Evolutionary conservation across 306 rosid species (phyloP).

Genomic region (Begonia masoniana): DNA sequence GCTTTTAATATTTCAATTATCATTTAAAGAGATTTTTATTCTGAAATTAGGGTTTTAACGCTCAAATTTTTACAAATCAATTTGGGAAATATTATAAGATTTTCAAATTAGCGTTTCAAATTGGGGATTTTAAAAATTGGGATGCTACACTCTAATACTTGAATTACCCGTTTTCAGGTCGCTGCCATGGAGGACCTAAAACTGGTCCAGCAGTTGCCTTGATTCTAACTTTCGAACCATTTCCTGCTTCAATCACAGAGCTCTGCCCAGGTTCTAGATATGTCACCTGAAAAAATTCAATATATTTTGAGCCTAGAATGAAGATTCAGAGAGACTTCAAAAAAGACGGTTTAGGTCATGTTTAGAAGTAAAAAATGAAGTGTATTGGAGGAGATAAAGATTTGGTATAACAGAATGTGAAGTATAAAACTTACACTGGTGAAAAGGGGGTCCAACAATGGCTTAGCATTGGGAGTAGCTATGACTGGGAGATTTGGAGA

Average conservation of each 20-base stretch:
- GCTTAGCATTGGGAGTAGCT: constrained; percentile 75
- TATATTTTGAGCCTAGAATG: neutral
- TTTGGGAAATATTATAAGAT: no score
- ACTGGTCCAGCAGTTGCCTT: constrained; percentile 88
- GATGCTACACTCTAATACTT: no score
- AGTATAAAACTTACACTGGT: constrained; percentile 31
- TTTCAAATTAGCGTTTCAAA: no score
- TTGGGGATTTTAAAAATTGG: no score
- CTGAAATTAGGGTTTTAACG: no score
- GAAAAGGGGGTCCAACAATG: constrained; percentile 73
- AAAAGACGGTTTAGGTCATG: neutral
- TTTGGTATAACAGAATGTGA: neutral
- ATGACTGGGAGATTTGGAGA: constrained; percentile 50
- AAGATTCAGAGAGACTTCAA: neutral
- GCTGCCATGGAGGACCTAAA: constrained; percentile 98
- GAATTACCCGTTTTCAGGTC: constrained; percentile 83
- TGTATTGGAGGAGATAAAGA: neutral
- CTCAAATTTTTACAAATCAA: no score
- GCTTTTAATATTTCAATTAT: no score
- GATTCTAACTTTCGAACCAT: constrained; percentile 42
- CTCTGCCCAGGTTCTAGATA: constrained; percentile 84
- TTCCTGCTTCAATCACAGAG: constrained; percentile 51
- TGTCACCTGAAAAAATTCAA: constrained; percentile 39
- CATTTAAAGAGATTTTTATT: no score
- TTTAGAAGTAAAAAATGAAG: neutral